These are phyloP conservation scores for Colletotrichum lini DNA, from an alignment of 2,329 filamentous ascomycete genomes.

Conservation along the genomic window DNA sequence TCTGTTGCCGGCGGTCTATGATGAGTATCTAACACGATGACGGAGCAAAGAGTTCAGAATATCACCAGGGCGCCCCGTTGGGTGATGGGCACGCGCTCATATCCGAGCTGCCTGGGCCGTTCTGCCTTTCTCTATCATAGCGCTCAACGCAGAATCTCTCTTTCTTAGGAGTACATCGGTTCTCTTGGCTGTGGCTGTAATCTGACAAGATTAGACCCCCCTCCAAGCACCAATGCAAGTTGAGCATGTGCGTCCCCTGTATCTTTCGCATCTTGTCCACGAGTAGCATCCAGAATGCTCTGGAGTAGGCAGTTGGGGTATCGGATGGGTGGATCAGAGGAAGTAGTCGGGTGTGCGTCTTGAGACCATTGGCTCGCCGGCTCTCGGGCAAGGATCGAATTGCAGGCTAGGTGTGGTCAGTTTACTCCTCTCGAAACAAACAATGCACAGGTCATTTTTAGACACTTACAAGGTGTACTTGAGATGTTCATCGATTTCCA, in stretches of 20 bases:
- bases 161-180: slow-evolving; percentile 40
- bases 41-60: slow-evolving; percentile 12
- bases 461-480: slow-evolving; percentile 96
- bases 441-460: neutral
- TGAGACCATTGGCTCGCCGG: slow-evolving; percentile 98
- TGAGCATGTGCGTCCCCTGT: slow-evolving; percentile 34
- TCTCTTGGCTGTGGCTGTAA: slow-evolving; percentile 39
- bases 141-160: slow-evolving; percentile 41
- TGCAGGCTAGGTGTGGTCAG: slow-evolving; percentile 79
- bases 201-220: slow-evolving; percentile 41
- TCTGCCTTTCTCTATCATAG: slow-evolving; percentile 23
- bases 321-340: slow-evolving; percentile 73
- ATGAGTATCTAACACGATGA: slow-evolving; percentile 40
- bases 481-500: slow-evolving; percentile 99
- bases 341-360: slow-evolving; percentile 99
- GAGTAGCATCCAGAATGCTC: slow-evolving; percentile 23
- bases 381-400: slow-evolving; percentile 98
- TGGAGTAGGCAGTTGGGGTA: slow-evolving; percentile 34
- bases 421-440: slow-evolving; percentile 13
- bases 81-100: slow-evolving; percentile 10
- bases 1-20: slow-evolving; percentile 40
- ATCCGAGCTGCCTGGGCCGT: slow-evolving; percentile 5
- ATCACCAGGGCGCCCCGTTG: slow-evolving; percentile 6
- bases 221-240: slow-evolving; percentile 41
- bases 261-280: slow-evolving; percentile 37